Evolutionary conservation across 208 protist genomes (phyloP), one percentile per base, ranked within the genome.

Genomic region (Trypanosoma conorhini): DNA sequence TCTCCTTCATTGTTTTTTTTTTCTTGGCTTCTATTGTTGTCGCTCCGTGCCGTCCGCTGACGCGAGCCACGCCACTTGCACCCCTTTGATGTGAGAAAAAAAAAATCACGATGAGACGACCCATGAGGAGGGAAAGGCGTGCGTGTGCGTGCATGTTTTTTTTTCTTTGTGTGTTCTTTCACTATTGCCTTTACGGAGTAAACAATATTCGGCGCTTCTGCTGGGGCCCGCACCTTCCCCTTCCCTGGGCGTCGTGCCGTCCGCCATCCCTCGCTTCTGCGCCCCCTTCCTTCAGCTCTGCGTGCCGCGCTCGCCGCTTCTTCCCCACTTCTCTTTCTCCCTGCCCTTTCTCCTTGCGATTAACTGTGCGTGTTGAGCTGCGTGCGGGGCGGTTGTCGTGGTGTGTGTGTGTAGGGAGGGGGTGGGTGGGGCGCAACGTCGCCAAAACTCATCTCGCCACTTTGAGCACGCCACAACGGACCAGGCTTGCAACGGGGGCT

Each of bases 1-100:
- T 62, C 7, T 62, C 44, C 26, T 62, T 51, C 15, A 50, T 63
- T 63, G 21, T 13, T 40, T 48, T 62, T 62, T 21, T 42, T 62
- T 42, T 46, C 35, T 60, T 21, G 58, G 22, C 35, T 60, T 1
- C 60, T 60, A n/a, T 58, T 58, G 17, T 68, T 44, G 15, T 69
- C 38, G 28, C 35, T 57, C 30, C 57, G 44, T 68, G 28, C 50
- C 50, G 31, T 60, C 59, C 28, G 28, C n/a, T 50, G 30, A 38
- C 7, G n/a, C 58, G 5, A 8, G 21, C 4, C 22, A 31, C 10
- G 5, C 22, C 51, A 26, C n/a, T 24, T 56, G 24, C 24, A 19
- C 17, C 42, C 9, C 7, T 12, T 46, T 19, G 42, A 46, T 46
- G 42, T 46, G 42, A 1, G 42, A 46, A 46, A 46, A 3, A 46